These are phyloP conservation scores for Crithidia bombi DNA, from an alignment of 208 protist species.

Conservation along the genomic window DNA sequence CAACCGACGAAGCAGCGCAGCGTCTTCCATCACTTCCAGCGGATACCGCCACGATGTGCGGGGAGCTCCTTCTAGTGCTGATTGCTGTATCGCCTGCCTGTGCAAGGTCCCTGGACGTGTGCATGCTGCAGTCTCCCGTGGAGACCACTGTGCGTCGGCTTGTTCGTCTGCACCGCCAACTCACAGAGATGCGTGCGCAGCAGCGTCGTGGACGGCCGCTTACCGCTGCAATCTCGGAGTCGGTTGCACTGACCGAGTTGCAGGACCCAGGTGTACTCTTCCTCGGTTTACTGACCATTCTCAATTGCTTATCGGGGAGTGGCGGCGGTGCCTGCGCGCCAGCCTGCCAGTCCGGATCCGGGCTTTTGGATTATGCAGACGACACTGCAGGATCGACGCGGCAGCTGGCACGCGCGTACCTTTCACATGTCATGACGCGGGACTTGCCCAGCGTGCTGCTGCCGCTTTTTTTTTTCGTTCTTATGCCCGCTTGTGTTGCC, in stretches of 20 bases:
- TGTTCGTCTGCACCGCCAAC: slow-evolving; percentile 15
- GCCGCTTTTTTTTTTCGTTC: slow-evolving; percentile 35
- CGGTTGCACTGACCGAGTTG: slow-evolving; percentile 10
- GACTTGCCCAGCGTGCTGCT: slow-evolving; percentile 26
- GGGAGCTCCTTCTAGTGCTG: slow-evolving; percentile 15
- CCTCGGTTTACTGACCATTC: slow-evolving; percentile 8
- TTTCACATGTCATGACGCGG: slow-evolving; percentile 18
- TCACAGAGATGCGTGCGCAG: slow-evolving; percentile 12
- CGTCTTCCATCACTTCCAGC: not conserved
- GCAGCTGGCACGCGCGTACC: slow-evolving; percentile 26
- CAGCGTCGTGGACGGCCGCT: slow-evolving; percentile 3
- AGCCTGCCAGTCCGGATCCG: no score
- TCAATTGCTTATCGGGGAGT: slow-evolving; percentile 5
- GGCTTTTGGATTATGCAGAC: no score
- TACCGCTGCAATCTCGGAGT: not conserved
- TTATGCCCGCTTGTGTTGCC: slow-evolving; percentile 33
- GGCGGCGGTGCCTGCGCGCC: not conserved
- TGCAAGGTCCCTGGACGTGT: slow-evolving; percentile 26
- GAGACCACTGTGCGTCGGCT: slow-evolving; percentile 21
- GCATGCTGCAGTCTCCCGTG: slow-evolving; percentile 8
- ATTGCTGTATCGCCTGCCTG: slow-evolving; percentile 27
- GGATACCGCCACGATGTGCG: slow-evolving; percentile 5
- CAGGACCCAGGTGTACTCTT: slow-evolving; percentile 27
- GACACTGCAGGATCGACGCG: slow-evolving; percentile 11
- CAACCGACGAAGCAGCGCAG: not conserved